phyloP scores from a whole-genome alignment of 2,329 filamentous ascomycete species.

The Sporothrix euskadiensis region DNA sequence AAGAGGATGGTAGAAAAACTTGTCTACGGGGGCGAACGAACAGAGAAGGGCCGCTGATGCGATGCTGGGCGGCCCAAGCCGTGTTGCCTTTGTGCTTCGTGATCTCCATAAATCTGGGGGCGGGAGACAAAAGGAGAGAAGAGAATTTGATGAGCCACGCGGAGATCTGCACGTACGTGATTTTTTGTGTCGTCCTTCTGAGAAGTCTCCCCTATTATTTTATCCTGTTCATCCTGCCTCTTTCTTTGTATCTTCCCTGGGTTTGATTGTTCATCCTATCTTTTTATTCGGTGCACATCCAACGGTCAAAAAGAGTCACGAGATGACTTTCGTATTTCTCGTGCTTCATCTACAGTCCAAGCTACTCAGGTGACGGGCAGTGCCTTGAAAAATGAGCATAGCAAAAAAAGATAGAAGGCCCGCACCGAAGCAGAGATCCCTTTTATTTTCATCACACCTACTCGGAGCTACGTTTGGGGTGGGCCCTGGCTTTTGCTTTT shows the following conservation, averaged over 20 bases:
- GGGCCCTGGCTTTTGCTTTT: neutral
- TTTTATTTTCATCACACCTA: neutral
- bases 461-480: neutral
- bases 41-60: constrained; percentile 12
- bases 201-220: too few species aligned
- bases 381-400: neutral
- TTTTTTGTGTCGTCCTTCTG: neutral
- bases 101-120: constrained; percentile 22
- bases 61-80: constrained; percentile 22
- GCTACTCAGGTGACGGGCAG: constrained; percentile 13
- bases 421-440: neutral
- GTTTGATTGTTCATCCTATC: neutral
- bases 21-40: neutral
- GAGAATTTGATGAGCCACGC: neutral
- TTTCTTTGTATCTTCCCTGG: neutral
- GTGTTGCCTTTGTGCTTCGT: constrained; percentile 17
- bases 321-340: neutral
- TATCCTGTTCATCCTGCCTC: neutral
- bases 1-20: neutral
- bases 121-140: neutral
- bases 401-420: neutral
- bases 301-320: constrained; percentile 11
- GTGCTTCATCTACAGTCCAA: constrained; percentile 18
- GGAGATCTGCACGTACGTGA: neutral
- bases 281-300: neutral